Conservation (phyloP, 441 rosid species). For the Gossypium davidsonii region DNA sequence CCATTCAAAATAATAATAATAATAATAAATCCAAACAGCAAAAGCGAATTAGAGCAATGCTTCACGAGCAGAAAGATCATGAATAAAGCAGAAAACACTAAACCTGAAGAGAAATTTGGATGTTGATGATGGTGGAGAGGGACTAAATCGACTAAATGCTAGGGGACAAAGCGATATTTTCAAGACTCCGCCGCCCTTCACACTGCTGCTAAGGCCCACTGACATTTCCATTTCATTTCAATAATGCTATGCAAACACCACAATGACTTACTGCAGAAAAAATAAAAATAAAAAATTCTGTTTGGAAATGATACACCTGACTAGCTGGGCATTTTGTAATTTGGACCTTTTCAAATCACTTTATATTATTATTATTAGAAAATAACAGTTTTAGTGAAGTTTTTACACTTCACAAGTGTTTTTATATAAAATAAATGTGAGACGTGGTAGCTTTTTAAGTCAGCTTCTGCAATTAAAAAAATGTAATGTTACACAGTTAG, state of each 20-base stretch:
- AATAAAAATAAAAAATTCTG: not conserved
- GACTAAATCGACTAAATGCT: not conserved
- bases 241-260: not conserved
- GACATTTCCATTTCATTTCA: not conserved
- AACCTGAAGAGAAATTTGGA: not conserved
- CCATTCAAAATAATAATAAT: not conserved
- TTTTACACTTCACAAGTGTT: too few species aligned
- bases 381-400: too few species aligned
- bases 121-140: not conserved
- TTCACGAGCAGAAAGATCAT: not conserved
- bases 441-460: too few species aligned
- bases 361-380: too few species aligned
- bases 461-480: too few species aligned
- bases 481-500: too few species aligned
- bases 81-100: not conserved
- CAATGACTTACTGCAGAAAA: not conserved
- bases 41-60: not conserved
- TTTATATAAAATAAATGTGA: too few species aligned
- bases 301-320: not conserved
- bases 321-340: not conserved
- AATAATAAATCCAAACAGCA: not conserved
- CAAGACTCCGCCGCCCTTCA: not conserved
- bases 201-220: not conserved
- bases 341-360: too few species aligned
- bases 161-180: not conserved